Conservation (phyloP, 2,329 filamentous ascomycete species). For the Fusarium heterosporum region DNA sequence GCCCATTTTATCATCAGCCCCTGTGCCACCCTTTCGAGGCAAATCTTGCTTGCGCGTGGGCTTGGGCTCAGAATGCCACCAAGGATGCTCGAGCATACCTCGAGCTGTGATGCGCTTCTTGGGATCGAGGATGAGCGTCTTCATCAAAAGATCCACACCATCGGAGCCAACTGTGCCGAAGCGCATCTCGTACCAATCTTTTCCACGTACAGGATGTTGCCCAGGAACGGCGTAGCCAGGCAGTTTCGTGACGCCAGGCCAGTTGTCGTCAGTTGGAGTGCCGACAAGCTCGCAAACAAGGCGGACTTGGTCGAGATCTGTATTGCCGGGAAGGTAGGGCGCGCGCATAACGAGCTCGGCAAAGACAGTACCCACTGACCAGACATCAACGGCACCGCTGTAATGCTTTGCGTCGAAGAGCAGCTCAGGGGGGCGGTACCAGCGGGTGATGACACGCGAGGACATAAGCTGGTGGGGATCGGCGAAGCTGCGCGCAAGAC, state of each 20-base stretch:
- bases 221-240: slow-evolving; percentile 82
- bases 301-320: slow-evolving; percentile 86
- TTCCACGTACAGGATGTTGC: slow-evolving; percentile 70
- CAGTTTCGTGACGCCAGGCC: slow-evolving; percentile 89
- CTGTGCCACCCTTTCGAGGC: slow-evolving; percentile 79
- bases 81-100: slow-evolving; percentile 82
- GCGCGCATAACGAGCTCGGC: slow-evolving; percentile 87
- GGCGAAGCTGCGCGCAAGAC: slow-evolving; percentile 88
- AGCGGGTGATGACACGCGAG: slow-evolving; percentile 92
- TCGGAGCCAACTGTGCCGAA: slow-evolving; percentile 85
- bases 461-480: slow-evolving; percentile 94
- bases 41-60: slow-evolving; percentile 86
- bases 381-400: slow-evolving; percentile 90
- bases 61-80: slow-evolving; percentile 86
- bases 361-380: slow-evolving; percentile 93
- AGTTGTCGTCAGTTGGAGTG: slow-evolving; percentile 92
- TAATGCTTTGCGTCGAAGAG: slow-evolving; percentile 93
- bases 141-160: slow-evolving; percentile 89
- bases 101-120: slow-evolving; percentile 81
- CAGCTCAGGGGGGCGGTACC: slow-evolving; percentile 94
- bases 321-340: slow-evolving; percentile 85
- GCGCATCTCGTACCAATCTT: slow-evolving; percentile 77
- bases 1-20: slow-evolving; percentile 79
- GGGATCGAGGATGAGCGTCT: slow-evolving; percentile 88
- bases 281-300: slow-evolving; percentile 88